Evolutionary conservation across 163 green algal genomes (phyloP).

Genomic region (Volvox carteri): DNA sequence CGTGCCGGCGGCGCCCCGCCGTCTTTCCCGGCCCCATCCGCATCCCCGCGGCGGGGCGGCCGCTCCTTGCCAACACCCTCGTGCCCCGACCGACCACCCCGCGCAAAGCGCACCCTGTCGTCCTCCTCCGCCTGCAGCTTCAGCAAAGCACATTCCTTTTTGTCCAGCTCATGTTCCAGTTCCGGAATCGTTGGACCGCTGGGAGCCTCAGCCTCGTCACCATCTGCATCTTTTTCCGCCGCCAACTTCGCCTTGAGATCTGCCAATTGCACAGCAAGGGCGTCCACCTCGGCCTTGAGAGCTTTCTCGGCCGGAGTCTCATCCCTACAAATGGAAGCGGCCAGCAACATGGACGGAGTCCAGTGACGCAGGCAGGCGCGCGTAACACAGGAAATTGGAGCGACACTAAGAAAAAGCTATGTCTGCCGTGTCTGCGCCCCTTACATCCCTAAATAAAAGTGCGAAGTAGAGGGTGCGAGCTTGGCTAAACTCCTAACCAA

Average conservation of each 20-base stretch:
- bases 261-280: conserved; percentile 66
- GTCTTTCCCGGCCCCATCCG: background rate
- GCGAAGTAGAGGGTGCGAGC: too few species aligned
- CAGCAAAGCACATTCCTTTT: conserved; percentile 67
- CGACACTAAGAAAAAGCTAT: too few species aligned
- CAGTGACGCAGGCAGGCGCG: too few species aligned
- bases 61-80: background rate
- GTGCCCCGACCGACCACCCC: conserved; percentile 21
- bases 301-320: conserved; percentile 74
- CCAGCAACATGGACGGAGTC: too few species aligned
- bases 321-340: conserved; percentile 63
- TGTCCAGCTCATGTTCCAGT: conserved; percentile 61
- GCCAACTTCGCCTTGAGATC: conserved; percentile 63
- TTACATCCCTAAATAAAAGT: too few species aligned
- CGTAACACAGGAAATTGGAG: too few species aligned
- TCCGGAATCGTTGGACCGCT: conserved; percentile 53
- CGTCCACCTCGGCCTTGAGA: conserved; percentile 71
- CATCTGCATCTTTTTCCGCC: background rate
- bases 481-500: too few species aligned
- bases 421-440: too few species aligned
- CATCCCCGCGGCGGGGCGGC: background rate
- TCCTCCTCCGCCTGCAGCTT: conserved; percentile 68
- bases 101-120: conserved; percentile 64
- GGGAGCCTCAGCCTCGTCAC: conserved; percentile 18
- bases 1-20: background rate